Evolutionary conservation across 495 filamentous ascomycete genomes (phyloP).

Genomic region (Viridothelium virens): DNA sequence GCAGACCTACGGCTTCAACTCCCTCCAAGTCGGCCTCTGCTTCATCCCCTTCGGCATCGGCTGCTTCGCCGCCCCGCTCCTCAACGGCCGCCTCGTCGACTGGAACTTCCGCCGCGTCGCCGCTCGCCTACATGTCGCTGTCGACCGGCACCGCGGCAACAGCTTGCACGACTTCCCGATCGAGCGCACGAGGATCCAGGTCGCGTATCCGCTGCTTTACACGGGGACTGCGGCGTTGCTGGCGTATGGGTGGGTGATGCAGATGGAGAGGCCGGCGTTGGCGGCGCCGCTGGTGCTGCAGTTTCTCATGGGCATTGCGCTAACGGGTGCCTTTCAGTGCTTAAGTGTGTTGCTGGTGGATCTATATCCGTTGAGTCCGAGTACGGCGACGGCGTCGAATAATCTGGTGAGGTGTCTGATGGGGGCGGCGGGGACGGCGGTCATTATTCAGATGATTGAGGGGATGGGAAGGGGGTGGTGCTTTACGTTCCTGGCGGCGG

Average conservation of each 20-base stretch:
- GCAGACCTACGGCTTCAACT: slow-evolving; percentile 55
- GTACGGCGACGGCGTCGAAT: slow-evolving; percentile 61
- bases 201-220: slow-evolving; percentile 24
- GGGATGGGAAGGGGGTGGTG: slow-evolving; percentile 62
- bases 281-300: slow-evolving; percentile 44
- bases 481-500: slow-evolving; percentile 55
- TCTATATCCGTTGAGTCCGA: slow-evolving; percentile 52
- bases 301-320: slow-evolving; percentile 50
- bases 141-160: slow-evolving; percentile 29
- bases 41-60: slow-evolving; percentile 33
- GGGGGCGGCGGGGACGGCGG: slow-evolving; percentile 57
- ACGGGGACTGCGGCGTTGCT: slow-evolving; percentile 27
- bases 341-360: slow-evolving; percentile 55
- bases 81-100: slow-evolving; percentile 34
- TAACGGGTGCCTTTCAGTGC: slow-evolving; percentile 51
- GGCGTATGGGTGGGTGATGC: slow-evolving; percentile 39
- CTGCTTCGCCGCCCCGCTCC: slow-evolving; percentile 23
- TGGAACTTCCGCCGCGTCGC: slow-evolving; percentile 40
- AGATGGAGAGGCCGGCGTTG: slow-evolving; percentile 20
- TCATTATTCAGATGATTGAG: slow-evolving; percentile 58
- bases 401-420: slow-evolving; percentile 62
- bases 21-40: slow-evolving; percentile 60
- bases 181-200: slow-evolving; percentile 41
- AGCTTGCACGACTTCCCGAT: slow-evolving; percentile 45
- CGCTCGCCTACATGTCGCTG: slow-evolving; percentile 34